A percentile compares a stretch with the other conserved stretches of the same genome.
Evolutionary conservation across 805 yeast species (phyloP).

Genomic region (Saturnispora halmiae): DNA sequence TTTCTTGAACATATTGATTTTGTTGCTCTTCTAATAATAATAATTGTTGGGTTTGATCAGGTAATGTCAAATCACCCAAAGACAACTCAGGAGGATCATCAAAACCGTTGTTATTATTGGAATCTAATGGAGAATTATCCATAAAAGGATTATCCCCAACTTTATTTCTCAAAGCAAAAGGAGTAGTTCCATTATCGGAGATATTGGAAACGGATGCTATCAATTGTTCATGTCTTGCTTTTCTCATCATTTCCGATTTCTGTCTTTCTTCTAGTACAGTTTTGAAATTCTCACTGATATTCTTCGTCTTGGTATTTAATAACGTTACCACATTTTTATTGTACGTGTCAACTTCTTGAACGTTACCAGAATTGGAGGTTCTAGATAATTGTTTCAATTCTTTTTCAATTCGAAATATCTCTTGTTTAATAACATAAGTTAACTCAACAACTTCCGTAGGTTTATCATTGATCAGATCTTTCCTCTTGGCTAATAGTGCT

Average conservation of each 20-base stretch:
- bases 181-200: conserved; percentile 13
- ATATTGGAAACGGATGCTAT: conserved; percentile 35
- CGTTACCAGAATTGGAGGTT: not conserved
- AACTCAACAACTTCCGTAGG: conserved; percentile 91
- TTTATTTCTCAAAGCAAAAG: conserved; percentile 22
- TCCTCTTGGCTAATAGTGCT: conserved; percentile 75
- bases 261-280: conserved; percentile 85
- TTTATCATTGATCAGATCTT: conserved; percentile 86
- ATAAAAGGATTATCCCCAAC: conserved; percentile 32
- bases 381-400: conserved; percentile 51
- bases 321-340: conserved; percentile 80
- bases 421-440: conserved; percentile 81
- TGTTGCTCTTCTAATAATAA: conserved; percentile 80
- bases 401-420: conserved; percentile 71
- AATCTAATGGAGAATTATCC: conserved; percentile 17
- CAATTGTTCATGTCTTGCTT: conserved; percentile 76
- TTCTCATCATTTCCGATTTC: conserved; percentile 68
- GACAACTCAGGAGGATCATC: conserved; percentile 43
- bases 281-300: conserved; percentile 86
- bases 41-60: conserved; percentile 78
- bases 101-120: conserved; percentile 14
- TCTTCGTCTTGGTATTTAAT: conserved; percentile 81
- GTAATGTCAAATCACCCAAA: conserved; percentile 37
- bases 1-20: conserved; percentile 64
- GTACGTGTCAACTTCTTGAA: conserved; percentile 58